These are phyloP conservation scores for Grosmannia serpens DNA, from an alignment of 2,329 filamentous ascomycete genomes.

Conservation along the genomic window DNA sequence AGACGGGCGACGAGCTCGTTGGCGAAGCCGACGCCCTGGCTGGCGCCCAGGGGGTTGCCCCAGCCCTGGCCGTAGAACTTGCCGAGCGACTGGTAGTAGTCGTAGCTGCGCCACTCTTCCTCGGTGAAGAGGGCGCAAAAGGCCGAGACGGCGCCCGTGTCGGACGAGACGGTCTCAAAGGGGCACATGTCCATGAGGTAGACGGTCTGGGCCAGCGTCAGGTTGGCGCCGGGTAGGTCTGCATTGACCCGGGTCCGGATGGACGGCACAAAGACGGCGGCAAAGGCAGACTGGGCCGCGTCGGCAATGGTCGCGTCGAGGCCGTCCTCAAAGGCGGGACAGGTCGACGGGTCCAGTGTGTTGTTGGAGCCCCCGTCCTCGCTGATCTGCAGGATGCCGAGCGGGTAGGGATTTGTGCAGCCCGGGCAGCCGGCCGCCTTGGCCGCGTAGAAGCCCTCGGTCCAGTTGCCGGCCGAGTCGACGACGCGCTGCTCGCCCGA, in stretches of 20 bases:
- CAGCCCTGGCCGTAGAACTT: slow-evolving; percentile 75
- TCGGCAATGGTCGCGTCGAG: slow-evolving; percentile 40
- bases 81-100: slow-evolving; percentile 65
- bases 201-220: slow-evolving; percentile 51
- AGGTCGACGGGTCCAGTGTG: slow-evolving; percentile 59
- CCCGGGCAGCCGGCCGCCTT: slow-evolving; percentile 16
- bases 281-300: slow-evolving; percentile 45
- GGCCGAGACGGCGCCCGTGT: slow-evolving; percentile 38
- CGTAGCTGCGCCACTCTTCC: slow-evolving; percentile 63
- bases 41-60: slow-evolving; percentile 67
- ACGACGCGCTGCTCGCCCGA: slow-evolving; percentile 26
- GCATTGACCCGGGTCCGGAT: slow-evolving; percentile 59
- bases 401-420: slow-evolving; percentile 13
- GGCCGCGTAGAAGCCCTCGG: slow-evolving; percentile 57
- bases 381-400: slow-evolving; percentile 48
- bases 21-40: slow-evolving; percentile 74
- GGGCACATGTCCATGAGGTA: slow-evolving; percentile 81
- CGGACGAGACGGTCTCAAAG: slow-evolving; percentile 61
- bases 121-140: slow-evolving; percentile 68
- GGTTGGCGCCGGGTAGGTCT: slow-evolving; percentile 54
- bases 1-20: slow-evolving; percentile 79
- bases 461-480: slow-evolving; percentile 61
- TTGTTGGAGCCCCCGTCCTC: slow-evolving; percentile 62
- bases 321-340: slow-evolving; percentile 43
- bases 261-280: slow-evolving; percentile 47